Evolutionary conservation across 2,329 filamentous ascomycete genomes (phyloP).

Genomic region (Penicillium sp.): DNA sequence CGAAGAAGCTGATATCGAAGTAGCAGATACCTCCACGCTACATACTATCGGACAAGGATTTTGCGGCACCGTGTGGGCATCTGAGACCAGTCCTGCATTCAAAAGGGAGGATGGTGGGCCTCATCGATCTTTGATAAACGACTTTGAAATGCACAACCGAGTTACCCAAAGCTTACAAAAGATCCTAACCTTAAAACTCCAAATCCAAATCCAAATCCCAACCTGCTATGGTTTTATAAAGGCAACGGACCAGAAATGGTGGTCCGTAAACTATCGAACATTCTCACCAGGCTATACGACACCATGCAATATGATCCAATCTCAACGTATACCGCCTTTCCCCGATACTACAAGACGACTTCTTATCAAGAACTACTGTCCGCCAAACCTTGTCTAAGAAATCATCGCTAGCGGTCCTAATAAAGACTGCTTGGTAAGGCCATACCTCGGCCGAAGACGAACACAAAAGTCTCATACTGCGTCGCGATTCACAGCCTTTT

Average conservation of each 20-base stretch:
- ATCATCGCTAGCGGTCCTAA: constrained; percentile 38
- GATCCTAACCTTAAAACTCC: background rate
- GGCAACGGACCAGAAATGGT: background rate
- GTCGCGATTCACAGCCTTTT: constrained; percentile 26
- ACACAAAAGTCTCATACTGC: background rate
- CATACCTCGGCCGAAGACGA: constrained; percentile 49
- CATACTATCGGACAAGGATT: background rate
- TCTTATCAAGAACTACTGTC: constrained; percentile 39
- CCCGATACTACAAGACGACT: constrained; percentile 23
- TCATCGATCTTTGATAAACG: background rate
- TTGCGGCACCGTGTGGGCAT: background rate
- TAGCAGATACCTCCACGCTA: background rate
- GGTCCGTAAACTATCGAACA: background rate
- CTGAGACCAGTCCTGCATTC: background rate
- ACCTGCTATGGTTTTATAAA: background rate
- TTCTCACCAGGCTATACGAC: background rate
- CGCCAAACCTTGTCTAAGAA: constrained; percentile 17
- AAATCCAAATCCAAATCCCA: background rate
- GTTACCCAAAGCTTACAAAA: background rate
- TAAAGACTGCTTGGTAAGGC: constrained; percentile 52
- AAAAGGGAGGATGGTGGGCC: background rate
- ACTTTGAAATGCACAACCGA: background rate
- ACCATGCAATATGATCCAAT: background rate
- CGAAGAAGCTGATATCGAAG: background rate
- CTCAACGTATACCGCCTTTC: constrained; percentile 23